phyloP scores from a whole-genome alignment of 106 monocot genomes.

The Amphibolis antarctica region DNA sequence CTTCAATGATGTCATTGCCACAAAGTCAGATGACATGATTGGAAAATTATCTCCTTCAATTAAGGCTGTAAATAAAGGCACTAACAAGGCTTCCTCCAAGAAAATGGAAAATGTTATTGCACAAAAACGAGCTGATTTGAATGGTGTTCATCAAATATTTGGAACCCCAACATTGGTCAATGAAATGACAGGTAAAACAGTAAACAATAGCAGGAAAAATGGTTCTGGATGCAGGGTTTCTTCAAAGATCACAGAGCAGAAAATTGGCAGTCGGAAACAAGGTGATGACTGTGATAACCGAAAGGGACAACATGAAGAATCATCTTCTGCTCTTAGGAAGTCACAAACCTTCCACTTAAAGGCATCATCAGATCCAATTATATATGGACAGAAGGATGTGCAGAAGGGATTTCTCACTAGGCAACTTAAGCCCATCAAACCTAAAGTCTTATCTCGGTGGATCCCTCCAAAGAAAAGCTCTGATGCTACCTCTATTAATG shows the following conservation, averaged over 20 bases:
- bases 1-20: neutral
- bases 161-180: conserved; percentile 2
- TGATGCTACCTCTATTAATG: conserved; percentile 35
- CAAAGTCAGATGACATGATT: neutral
- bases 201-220: conserved; percentile 9
- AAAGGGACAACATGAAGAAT: conserved; percentile 25
- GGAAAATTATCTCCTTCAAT: neutral
- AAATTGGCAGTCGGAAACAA: conserved; percentile 20
- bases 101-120: neutral
- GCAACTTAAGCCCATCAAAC: conserved; percentile 21
- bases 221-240: neutral
- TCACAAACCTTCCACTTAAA: conserved; percentile 12
- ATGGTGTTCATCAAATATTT: conserved; percentile 1
- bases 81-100: conserved; percentile 9
- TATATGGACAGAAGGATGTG: conserved; percentile 8
- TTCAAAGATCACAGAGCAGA: conserved; percentile 31
- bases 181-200: conserved; percentile 13
- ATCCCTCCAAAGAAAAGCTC: conserved; percentile 56
- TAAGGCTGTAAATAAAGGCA: neutral
- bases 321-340: conserved; percentile 30
- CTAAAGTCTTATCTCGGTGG: conserved; percentile 55
- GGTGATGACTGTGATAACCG: conserved; percentile 9
- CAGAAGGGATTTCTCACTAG: conserved; percentile 16
- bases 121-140: conserved; percentile 8
- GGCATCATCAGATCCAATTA: conserved; percentile 14